A percentile compares a stretch with the other conserved stretches of the same genome.
Conservation (phyloP, 2,329 filamentous ascomycete species). For the Cladophialophora carrionii region DNA sequence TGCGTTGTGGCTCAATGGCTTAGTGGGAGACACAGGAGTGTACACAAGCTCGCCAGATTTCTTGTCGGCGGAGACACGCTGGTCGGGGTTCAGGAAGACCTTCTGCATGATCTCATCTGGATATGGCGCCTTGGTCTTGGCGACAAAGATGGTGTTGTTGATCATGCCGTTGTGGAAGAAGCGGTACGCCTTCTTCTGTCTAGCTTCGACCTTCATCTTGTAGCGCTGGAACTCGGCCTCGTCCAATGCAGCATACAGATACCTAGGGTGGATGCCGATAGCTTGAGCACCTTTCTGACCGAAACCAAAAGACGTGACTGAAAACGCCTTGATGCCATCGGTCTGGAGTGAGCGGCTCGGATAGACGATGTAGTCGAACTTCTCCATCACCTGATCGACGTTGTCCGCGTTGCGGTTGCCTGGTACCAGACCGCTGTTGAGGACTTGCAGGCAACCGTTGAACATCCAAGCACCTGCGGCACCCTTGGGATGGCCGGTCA, state of each 20-base stretch:
- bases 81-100: conserved; percentile 91
- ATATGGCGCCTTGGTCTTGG: conserved; percentile 90
- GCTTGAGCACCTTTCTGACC: conserved; percentile 98
- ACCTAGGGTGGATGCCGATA: conserved; percentile 95
- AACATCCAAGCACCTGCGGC: conserved; percentile 99
- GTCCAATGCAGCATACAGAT: conserved; percentile 92
- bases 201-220: conserved; percentile 82
- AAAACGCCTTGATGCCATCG: conserved; percentile 97
- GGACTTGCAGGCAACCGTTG: conserved; percentile 94
- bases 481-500: conserved; percentile 98
- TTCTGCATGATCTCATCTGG: conserved; percentile 81
- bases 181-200: conserved; percentile 98
- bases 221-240: conserved; percentile 80
- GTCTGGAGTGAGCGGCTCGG: conserved; percentile 94
- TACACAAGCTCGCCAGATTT: conserved; percentile 80
- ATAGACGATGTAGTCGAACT: conserved; percentile 97
- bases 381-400: conserved; percentile 91
- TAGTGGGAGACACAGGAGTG: conserved; percentile 69
- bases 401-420: conserved; percentile 99
- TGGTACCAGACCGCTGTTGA: conserved; percentile 90
- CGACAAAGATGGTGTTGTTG: conserved; percentile 96
- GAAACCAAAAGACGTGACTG: conserved; percentile 98
- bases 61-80: conserved; percentile 81
- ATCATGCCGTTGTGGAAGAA: conserved; percentile 98
- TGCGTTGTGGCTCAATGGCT: conserved; percentile 58